Base-by-base conservation (phyloP, 192 early-diverging fungal species). In the Gryganskiella cystojenkinii region DNA sequence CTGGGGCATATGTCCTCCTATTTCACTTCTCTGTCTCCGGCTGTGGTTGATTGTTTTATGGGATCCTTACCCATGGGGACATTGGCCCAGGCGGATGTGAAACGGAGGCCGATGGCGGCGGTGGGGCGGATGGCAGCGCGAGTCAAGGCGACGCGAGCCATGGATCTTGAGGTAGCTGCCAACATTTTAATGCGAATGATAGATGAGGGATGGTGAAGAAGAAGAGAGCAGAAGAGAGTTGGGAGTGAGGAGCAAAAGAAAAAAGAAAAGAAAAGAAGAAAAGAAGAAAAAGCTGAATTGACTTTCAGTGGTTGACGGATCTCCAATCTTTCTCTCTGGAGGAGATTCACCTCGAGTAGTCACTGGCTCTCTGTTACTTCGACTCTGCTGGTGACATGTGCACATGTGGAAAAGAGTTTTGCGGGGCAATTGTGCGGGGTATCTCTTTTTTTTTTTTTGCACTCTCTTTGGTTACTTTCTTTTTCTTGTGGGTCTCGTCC, bases 11-110 rank as follows among this genome's bases (percentile, higher is more conserved):
- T n/a, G n/a, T n/a, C n/a, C 34, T 5, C 22, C 8, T 45, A 17
- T 22, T 60, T 60, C 45, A 5, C 14, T 61, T 61, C 25, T 61
- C 28, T 61, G 45, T n/a, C 20, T 30, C 28, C 25, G 20, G 28
- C 8, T 61, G 19, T 20, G 5, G 11, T 43, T 61, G 43, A 4
- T 34, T 17, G 11, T 19, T 37, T 22, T 25, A 20, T 27, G 28
- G 15, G 8, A 11, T 43, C 22, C 61, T 42, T 87, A 65, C 91
- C 87, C 80, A 87, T 84, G 64, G 84, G 82, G 51, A 89, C 88
- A 44, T 79, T 69, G 49, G 83, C 56, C 88, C 88, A 89, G 59
- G 86, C 87, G 7, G 88, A 89, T 34, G 54, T 58, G 61, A 78
- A 69, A 33, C 68, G 79, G 35, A 71, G 50, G 44, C 78, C 64